Evolutionary conservation across 768 basidiomycete species (phyloP).

Genomic region (Suillus subalutaceus): DNA sequence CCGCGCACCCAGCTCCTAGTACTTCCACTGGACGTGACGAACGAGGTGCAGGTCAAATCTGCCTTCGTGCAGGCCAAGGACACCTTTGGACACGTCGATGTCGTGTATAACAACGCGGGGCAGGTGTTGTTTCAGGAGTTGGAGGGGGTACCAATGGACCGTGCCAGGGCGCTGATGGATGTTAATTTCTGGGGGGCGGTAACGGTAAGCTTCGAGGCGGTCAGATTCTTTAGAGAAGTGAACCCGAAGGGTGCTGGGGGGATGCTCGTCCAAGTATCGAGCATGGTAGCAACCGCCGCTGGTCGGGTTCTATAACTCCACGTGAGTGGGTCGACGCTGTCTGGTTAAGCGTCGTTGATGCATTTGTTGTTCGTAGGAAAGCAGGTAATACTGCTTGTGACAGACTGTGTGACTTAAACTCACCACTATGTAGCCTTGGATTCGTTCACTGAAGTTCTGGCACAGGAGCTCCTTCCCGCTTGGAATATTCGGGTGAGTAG

Average conservation of each 20-base stretch:
- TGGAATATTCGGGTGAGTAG: conserved; percentile 38
- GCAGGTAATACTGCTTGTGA: background rate
- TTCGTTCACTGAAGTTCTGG: conserved; percentile 31
- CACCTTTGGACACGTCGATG: conserved; percentile 25
- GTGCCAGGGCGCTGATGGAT: conserved; percentile 20
- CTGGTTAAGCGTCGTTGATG: conserved; percentile 19
- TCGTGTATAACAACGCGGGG: conserved; percentile 31
- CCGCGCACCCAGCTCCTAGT: conserved; percentile 19
- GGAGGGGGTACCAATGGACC: conserved; percentile 18
- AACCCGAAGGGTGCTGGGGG: conserved; percentile 28
- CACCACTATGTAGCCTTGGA: conserved; percentile 30
- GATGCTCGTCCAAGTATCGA: conserved; percentile 15
- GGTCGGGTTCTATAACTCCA: conserved; percentile 24
- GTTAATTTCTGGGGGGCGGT: conserved; percentile 31
- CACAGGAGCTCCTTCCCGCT: conserved; percentile 33
- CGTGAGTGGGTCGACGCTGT: conserved; percentile 21
- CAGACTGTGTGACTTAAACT: background rate
- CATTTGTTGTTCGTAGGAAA: conserved; percentile 9
- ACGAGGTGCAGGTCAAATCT: conserved; percentile 12
- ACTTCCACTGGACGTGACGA: conserved; percentile 25
- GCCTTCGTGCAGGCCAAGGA: conserved; percentile 22
- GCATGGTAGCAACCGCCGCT: conserved; percentile 20
- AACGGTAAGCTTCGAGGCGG: conserved; percentile 11
- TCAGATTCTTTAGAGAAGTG: conserved; percentile 28
- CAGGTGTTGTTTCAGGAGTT: conserved; percentile 18